Base-by-base conservation (phyloP, 345 rosid species). In the Stellera chamaejasme region DNA sequence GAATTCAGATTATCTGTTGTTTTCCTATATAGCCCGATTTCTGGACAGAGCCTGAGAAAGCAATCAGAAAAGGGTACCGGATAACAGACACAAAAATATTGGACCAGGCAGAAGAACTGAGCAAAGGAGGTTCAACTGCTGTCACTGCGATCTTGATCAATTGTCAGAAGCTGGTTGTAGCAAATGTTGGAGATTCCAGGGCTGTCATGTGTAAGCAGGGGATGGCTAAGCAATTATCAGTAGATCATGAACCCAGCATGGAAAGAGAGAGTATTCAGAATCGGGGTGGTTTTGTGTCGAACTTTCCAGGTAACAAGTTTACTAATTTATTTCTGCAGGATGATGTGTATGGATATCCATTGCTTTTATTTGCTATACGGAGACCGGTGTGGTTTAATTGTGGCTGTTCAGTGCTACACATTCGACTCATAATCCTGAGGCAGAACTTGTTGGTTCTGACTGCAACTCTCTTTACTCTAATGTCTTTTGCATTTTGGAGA, bases 81-180 rank as follows among this genome's bases (percentile, higher is more conserved):
- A 66, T 80, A 43, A 93, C 92, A 0, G 96, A 89, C 63, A 60
- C 67, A 10, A 58, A 51, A 7, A 89, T 93, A 71, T 62, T 89
- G 49, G 92, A 89, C 28, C 75, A 81, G 63, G 83, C 90, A 19
- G 65, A 66, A 55, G 85, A 87, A 62, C 69, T 89, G 57, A 96
- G 99, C 44, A 79, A 50, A 70, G 99, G 99, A 1, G 97, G 99
- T 48, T 93, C 99, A 2, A 93, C 99, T 52, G 97, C 97, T 28
- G 96, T 93, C 19, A 93, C 99, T 12, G 92, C 85, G 6, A 89
- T 93, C 52, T 61, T 93, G 14, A 84, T 89, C 63, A 82, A 84
- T 52, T 73, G 96, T 52, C 75, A 75, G 41, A 87, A 69, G 75
- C 69, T 93, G 64, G 82, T 93, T 26, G 84, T 87, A 63, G 99